These are phyloP conservation scores for Echinosophora koreensis DNA, from an alignment of 306 rosid genomes.

Conservation along the genomic window DNA sequence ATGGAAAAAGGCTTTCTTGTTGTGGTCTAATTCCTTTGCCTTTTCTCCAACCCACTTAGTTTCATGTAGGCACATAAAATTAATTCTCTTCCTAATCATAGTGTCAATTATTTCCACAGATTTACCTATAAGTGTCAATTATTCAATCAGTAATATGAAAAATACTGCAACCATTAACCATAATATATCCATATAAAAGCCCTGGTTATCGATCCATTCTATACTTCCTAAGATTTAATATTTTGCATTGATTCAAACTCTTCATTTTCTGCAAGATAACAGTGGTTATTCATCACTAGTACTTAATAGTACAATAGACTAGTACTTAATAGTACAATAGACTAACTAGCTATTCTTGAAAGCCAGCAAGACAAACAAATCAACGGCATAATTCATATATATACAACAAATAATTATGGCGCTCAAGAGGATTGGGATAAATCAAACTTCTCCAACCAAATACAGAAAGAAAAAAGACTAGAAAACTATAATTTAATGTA, in stretches of 20 bases:
- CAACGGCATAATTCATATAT: not conserved
- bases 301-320: not conserved
- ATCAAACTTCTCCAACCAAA: not conserved
- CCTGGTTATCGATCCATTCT: not conserved
- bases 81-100: no score
- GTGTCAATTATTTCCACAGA: no score
- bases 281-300: not conserved
- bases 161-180: conserved; percentile 16
- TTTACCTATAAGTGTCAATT: no score
- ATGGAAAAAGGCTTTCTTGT: no score
- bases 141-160: not conserved
- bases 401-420: not conserved
- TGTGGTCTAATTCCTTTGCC: no score
- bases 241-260: conserved; percentile 19
- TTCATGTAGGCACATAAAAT: no score
- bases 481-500: conserved; percentile 10
- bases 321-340: not conserved
- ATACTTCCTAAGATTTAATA: not conserved
- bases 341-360: conserved; percentile 20
- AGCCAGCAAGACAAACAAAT: conserved; percentile 26
- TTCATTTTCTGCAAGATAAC: not conserved
- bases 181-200: conserved; percentile 6
- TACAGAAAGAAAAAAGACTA: not conserved
- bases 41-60: no score
- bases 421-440: not conserved